phyloP scores from a whole-genome alignment of 805 yeast species.

The Maudiozyma pseudohumilis region DNA sequence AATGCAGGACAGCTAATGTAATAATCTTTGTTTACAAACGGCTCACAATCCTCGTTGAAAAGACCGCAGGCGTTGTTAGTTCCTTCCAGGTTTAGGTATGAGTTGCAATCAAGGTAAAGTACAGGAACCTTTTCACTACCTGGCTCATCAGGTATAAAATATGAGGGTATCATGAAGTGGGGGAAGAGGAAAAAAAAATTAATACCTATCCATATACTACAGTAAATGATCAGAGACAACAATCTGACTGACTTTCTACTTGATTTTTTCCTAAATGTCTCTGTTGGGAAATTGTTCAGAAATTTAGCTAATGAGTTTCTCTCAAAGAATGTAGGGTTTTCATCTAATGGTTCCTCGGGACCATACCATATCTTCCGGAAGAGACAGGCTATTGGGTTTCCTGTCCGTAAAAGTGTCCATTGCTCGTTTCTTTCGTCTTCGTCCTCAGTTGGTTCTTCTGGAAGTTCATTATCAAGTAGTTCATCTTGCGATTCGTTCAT shows the following conservation, averaged over 20 bases:
- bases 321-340: conserved; percentile 33
- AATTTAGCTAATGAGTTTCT: background rate
- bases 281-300: conserved; percentile 32
- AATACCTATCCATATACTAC: conserved; percentile 38
- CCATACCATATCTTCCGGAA: conserved; percentile 44
- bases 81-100: conserved; percentile 55
- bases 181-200: conserved; percentile 35
- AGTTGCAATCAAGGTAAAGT: conserved; percentile 31
- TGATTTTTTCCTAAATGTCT: conserved; percentile 24
- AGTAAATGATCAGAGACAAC: conserved; percentile 31
- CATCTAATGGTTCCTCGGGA: conserved; percentile 39
- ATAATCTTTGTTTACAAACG: conserved; percentile 36
- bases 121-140: conserved; percentile 24
- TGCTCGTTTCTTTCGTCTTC: conserved; percentile 7
- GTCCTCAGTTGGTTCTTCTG: background rate
- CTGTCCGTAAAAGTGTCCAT: conserved; percentile 16
- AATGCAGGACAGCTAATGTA: conserved; percentile 77
- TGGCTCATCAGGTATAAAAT: conserved; percentile 15
- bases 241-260: conserved; percentile 24
- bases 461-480: background rate
- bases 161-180: conserved; percentile 37
- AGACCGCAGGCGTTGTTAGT: conserved; percentile 69
- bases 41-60: conserved; percentile 50
- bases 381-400: conserved; percentile 16
- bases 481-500: background rate